Evolutionary conservation across 1,284 basidiomycete genomes (phyloP).

Genomic region (Amylostereum chailletii): DNA sequence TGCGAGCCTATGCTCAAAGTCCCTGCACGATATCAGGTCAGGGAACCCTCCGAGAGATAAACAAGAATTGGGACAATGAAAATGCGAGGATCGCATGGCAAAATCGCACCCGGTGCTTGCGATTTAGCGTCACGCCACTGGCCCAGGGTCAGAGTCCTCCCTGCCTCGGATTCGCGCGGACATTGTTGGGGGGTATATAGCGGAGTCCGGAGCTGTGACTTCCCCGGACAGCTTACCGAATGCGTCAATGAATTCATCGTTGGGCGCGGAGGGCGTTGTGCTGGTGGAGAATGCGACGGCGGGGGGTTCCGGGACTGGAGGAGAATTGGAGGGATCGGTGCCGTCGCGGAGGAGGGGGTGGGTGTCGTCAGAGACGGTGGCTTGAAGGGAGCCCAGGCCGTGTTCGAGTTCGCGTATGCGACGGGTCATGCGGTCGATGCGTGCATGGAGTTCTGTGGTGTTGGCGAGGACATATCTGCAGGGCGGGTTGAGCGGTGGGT

Average conservation of each 20-base stretch:
- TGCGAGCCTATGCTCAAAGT: conserved; percentile 48
- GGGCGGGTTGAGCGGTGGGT: not conserved
- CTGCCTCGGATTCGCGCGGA: too few relatives aligned
- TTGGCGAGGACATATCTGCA: conserved; percentile 50
- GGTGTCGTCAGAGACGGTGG: conserved; percentile 32
- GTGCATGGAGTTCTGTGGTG: conserved; percentile 58
- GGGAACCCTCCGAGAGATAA: not conserved
- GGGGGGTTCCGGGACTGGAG: too few relatives aligned
- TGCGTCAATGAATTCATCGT: conserved; percentile 43
- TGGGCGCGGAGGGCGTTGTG: conserved; percentile 18
- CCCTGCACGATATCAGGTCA: conserved; percentile 27
- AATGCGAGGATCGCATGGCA: too few relatives aligned
- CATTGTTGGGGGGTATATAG: too few relatives aligned
- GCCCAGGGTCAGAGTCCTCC: too few relatives aligned
- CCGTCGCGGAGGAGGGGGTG: conserved; percentile 35
- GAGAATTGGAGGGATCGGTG: too few relatives aligned
- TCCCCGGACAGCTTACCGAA: conserved; percentile 32
- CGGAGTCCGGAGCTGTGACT: not conserved
- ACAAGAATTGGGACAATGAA: not conserved
- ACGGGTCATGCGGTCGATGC: conserved; percentile 42
- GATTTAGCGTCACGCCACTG: too few relatives aligned
- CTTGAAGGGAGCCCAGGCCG: conserved; percentile 40
- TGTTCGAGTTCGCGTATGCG: conserved; percentile 54
- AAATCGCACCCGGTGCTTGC: too few relatives aligned
- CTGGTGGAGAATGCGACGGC: not conserved